phyloP scores from a whole-genome alignment of 768 basidiomycete species.

The Mycena olivaceomarginata region DNA sequence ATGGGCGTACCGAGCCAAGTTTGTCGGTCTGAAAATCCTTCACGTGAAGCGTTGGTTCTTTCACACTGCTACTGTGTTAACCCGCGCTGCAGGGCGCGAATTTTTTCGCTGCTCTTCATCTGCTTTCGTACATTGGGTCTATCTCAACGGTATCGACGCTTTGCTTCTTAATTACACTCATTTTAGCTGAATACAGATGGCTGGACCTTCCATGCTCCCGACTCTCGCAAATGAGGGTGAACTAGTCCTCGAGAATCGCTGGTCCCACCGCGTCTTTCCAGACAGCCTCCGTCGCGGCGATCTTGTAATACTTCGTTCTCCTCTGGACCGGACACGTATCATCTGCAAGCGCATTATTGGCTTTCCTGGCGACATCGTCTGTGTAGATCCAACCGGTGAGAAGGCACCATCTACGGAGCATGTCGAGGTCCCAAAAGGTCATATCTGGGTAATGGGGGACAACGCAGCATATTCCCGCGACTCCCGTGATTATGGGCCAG shows the following conservation, averaged over 20 bases:
- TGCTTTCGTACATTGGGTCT: conserved; percentile 77
- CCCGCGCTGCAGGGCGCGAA: conserved; percentile 68
- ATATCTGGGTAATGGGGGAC: conserved; percentile 95
- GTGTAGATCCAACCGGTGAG: conserved; percentile 89
- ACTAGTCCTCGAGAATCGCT: conserved; percentile 76
- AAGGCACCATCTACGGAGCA: conserved; percentile 82
- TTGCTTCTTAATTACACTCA: conserved; percentile 26
- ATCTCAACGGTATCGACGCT: conserved; percentile 66
- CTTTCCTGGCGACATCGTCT: conserved; percentile 91
- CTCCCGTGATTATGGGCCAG: conserved; percentile 95
- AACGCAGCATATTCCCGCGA: conserved; percentile 90
- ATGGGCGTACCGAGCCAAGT: conserved; percentile 46
- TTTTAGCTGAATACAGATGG: conserved; percentile 65
- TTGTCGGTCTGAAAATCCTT: conserved; percentile 34
- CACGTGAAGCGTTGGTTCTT: conserved; percentile 37
- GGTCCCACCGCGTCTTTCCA: conserved; percentile 72
- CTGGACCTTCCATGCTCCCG: conserved; percentile 89
- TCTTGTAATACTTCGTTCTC: conserved; percentile 83
- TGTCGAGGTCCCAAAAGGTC: conserved; percentile 87
- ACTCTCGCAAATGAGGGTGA: conserved; percentile 79
- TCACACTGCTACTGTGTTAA: not conserved
- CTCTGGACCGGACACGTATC: conserved; percentile 76
- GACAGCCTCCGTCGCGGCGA: conserved; percentile 81
- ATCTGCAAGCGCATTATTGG: conserved; percentile 95
- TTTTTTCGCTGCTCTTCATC: conserved; percentile 73